Evolutionary conservation across 2,329 filamentous ascomycete genomes (phyloP), one percentile per base, ranked within the genome.

Genomic region (Pyrenochaeta sp.): DNA sequence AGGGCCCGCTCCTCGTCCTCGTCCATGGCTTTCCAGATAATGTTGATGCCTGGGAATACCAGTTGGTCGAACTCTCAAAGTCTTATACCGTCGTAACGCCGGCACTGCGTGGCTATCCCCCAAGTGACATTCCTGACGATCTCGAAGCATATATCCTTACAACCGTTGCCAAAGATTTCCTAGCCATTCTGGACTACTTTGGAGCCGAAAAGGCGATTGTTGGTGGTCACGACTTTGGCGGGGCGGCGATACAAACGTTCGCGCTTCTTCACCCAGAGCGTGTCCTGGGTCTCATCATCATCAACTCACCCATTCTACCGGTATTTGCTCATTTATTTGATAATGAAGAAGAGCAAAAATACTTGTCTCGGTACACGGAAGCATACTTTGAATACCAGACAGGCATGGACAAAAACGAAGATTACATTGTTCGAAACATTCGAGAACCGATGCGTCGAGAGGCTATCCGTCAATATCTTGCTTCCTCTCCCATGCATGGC

Each of bases 1-100:
- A 30, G 9, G 28, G 28, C 5, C 28, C 28, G 28, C 28, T 30
- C 28, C 28, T 30, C 10, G 28, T 30, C 10, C 28, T 30, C 5
- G 28, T 30, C 28, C 57, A 60, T 36, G 57, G 53, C 15, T 60
- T 60, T 52, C 53, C 57, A 24, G 57, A 60, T 34, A 30, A 24
- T 24, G 42, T 37, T 27, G 44, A 25, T 13, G 56, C 57, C 25
- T 56, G 45, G 37, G 22, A 39, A 24, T 60, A 56, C 44, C 57
- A 60, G 48, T 27, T 53, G 30, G 48, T 44, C 6, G 6, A 25
- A 19, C 56, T 60, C n/a, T n/a, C 52, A 2, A 12, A 42, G 13
- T 22, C 22, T 19, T 50, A 56, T 30, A 60, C 40, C 1, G 44
- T 60, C 19, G 28, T 60, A 2, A 60, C 57, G 2, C 57, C 57